Evolutionary conservation across 371 early-diverging fungal species (phyloP).

Genomic region (Umbelopsis sp.): DNA sequence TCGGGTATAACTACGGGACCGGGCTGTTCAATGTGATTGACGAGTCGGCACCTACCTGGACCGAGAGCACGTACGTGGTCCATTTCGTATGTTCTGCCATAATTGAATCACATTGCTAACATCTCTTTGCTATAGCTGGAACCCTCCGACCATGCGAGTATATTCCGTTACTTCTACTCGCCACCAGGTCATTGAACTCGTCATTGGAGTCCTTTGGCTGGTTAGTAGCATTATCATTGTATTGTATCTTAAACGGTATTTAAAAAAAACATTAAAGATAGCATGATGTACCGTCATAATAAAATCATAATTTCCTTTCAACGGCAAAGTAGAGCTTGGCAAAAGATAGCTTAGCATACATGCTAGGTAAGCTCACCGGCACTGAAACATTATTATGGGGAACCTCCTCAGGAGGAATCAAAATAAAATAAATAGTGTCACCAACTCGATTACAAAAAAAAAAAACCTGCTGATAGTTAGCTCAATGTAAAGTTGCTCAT

Average conservation of each 20-base stretch:
- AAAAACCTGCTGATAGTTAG: too few species aligned
- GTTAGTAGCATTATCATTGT: constrained; percentile 38
- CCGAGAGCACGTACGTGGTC: constrained; percentile 68
- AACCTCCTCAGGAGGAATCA: not conserved
- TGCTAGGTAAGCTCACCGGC: not conserved
- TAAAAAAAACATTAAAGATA: constrained; percentile 49
- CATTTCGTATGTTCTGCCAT: not conserved
- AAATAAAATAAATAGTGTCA: not conserved
- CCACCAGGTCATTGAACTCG: constrained; percentile 65
- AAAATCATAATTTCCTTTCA: not conserved
- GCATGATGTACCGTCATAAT: constrained; percentile 23
- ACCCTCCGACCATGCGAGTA: constrained; percentile 56
- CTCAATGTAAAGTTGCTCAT: too few species aligned
- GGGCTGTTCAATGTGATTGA: constrained; percentile 59
- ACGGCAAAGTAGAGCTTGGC: too few species aligned
- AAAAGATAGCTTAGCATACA: too few species aligned
- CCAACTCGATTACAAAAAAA: not conserved
- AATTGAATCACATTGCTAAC: not conserved
- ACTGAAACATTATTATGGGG: not conserved
- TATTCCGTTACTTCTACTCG: constrained; percentile 57
- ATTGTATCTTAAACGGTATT: constrained; percentile 36
- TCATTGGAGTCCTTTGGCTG: constrained; percentile 59
- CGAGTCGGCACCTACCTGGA: constrained; percentile 67
- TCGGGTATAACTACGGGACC: constrained; percentile 57
- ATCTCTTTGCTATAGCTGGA: constrained; percentile 44